A percentile compares a stretch with the other conserved stretches of the same genome.
Conservation (phyloP, 371 early-diverging fungal species). For the Coemansia sp. region DNA sequence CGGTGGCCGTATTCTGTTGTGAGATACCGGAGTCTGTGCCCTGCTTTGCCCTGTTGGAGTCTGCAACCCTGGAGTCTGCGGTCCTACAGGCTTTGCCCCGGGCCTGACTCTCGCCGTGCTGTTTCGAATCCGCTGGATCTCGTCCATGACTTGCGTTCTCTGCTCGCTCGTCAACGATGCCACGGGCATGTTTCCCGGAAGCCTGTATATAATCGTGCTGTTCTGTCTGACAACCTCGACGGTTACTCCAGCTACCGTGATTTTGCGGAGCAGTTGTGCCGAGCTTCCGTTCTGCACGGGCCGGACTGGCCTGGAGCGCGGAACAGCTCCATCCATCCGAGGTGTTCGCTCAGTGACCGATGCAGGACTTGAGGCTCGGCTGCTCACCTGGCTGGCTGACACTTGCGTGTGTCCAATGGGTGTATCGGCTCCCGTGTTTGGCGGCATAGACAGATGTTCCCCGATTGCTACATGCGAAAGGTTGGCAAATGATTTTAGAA, state of each 20-base stretch:
- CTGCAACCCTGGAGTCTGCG: background rate
- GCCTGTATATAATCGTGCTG: slow-evolving; percentile 41
- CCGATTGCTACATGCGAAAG: too few species aligned
- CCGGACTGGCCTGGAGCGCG: background rate
- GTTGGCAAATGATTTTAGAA: too few species aligned
- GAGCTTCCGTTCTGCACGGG: background rate
- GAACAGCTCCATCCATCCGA: background rate
- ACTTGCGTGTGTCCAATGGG: background rate
- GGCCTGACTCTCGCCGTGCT: slow-evolving; percentile 1
- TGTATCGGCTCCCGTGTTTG: slow-evolving; percentile 1
- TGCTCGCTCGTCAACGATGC: slow-evolving; percentile 45
- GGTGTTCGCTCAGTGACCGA: background rate
- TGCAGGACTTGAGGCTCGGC: slow-evolving; percentile 18
- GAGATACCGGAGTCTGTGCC: background rate
- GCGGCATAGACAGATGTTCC: slow-evolving; percentile 7
- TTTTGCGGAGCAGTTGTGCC: slow-evolving; percentile 31
- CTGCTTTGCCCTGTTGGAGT: background rate
- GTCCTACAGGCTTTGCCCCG: background rate
- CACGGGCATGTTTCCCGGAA: slow-evolving; percentile 47
- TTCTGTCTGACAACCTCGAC: slow-evolving; percentile 46
- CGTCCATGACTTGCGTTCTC: slow-evolving; percentile 37
- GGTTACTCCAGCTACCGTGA: slow-evolving; percentile 38
- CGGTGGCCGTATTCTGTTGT: slow-evolving; percentile 14
- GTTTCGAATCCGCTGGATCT: slow-evolving; percentile 40
- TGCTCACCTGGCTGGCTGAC: slow-evolving; percentile 8